A percentile compares a stretch with the other conserved stretches of the same genome.
phyloP scores from a whole-genome alignment of 2,329 filamentous ascomycete species.

The Coleophoma cylindrospora region DNA sequence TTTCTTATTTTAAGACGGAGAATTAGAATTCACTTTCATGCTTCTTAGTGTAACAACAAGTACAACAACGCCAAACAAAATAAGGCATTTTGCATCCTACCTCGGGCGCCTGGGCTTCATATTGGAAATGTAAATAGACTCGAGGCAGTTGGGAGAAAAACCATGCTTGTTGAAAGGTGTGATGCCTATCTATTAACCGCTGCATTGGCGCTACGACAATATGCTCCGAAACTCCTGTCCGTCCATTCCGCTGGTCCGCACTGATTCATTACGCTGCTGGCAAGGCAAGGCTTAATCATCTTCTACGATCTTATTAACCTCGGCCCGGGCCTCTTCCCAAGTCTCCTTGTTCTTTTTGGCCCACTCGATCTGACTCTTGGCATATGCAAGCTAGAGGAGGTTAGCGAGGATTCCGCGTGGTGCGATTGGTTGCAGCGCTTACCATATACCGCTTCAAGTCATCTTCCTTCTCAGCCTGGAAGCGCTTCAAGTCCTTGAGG shows the following conservation, averaged over 20 bases:
- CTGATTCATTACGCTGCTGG: too few species aligned
- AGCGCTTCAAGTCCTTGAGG: conserved; percentile 82
- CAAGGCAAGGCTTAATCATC: background rate
- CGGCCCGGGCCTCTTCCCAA: conserved; percentile 67
- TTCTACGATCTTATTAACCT: conserved; percentile 62
- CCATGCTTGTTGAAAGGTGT: too few species aligned
- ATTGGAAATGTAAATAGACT: too few species aligned
- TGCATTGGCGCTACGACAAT: too few species aligned
- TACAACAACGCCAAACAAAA: too few species aligned
- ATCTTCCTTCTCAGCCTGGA: conserved; percentile 93
- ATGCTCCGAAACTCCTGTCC: conserved; percentile 6
- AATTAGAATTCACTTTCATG: too few species aligned
- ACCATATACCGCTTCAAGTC: conserved; percentile 96
- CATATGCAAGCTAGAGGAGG: conserved; percentile 58
- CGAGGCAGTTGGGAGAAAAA: too few species aligned
- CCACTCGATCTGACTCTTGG: conserved; percentile 70
- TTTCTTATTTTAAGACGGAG: too few species aligned
- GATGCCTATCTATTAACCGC: too few species aligned
- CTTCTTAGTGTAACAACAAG: too few species aligned
- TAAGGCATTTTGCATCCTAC: too few species aligned
- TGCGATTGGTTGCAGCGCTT: conserved; percentile 31
- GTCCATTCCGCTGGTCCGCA: conserved; percentile 1
- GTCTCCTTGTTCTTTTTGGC: conserved; percentile 67
- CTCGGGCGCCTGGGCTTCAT: too few species aligned
- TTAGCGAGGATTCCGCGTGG: conserved; percentile 5